Evolutionary conservation across 2,329 filamentous ascomycete genomes (phyloP).

Genomic region (Talaromyces rugulosus): DNA sequence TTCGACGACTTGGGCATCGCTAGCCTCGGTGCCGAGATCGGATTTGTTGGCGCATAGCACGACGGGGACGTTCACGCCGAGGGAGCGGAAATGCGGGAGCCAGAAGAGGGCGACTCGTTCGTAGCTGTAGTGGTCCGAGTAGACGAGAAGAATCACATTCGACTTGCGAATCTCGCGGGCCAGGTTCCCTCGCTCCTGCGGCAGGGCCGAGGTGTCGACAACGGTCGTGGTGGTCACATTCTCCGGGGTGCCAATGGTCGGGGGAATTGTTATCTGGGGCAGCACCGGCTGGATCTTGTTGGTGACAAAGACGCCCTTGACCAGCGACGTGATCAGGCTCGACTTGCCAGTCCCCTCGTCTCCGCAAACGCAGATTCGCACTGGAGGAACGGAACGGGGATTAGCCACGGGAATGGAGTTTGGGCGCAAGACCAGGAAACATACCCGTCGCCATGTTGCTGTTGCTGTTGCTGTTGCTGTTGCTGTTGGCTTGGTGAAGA

Average conservation of each 20-base stretch:
- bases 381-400: constrained; percentile 36
- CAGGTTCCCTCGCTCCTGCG: constrained; percentile 84
- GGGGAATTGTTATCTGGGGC: constrained; percentile 90
- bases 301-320: constrained; percentile 94
- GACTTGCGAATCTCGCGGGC: constrained; percentile 94
- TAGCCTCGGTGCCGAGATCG: constrained; percentile 72
- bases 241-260: constrained; percentile 86
- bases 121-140: constrained; percentile 98
- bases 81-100: constrained; percentile 95
- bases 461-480: constrained; percentile 3
- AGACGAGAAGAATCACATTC: constrained; percentile 94
- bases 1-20: constrained; percentile 78
- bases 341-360: constrained; percentile 95
- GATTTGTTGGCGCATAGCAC: constrained; percentile 97
- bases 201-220: constrained; percentile 92
- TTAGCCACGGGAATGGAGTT: neutral
- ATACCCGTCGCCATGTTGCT: constrained; percentile 15
- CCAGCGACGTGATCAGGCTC: constrained; percentile 87
- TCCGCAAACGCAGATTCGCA: constrained; percentile 93
- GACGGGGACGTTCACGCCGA: constrained; percentile 97
- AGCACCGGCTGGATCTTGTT: constrained; percentile 94
- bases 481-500: neutral
- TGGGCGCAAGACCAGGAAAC: neutral
- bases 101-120: constrained; percentile 95
- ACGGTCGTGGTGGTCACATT: constrained; percentile 92